phyloP scores from a whole-genome alignment of 768 basidiomycete genomes.

The Auriculariales sp. region DNA sequence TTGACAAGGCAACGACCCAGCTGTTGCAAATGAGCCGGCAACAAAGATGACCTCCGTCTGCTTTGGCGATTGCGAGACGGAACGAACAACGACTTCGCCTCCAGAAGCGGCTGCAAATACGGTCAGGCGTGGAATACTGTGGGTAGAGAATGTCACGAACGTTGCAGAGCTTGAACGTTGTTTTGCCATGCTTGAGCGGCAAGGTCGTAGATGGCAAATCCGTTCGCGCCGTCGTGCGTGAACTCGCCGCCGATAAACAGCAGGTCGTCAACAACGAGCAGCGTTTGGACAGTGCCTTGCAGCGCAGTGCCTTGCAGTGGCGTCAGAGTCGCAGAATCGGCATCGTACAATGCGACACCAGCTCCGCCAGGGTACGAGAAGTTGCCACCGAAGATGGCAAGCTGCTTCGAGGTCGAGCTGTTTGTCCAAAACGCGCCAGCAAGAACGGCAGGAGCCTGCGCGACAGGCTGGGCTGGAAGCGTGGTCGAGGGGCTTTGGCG shows the following conservation, averaged over 20 bases:
- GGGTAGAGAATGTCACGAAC: slow-evolving; percentile 12
- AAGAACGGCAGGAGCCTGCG: slow-evolving; percentile 67
- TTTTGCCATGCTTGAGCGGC: slow-evolving; percentile 44
- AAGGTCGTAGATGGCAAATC: slow-evolving; percentile 74
- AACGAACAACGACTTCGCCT: slow-evolving; percentile 48
- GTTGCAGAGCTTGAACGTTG: slow-evolving; percentile 44
- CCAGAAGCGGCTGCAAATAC: slow-evolving; percentile 21
- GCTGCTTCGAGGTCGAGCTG: slow-evolving; percentile 41
- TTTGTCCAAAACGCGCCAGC: slow-evolving; percentile 88
- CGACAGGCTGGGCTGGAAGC: slow-evolving; percentile 40
- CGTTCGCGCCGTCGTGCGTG: slow-evolving; percentile 45
- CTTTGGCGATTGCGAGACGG: slow-evolving; percentile 47
- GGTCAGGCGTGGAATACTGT: neutral
- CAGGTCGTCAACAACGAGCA: slow-evolving; percentile 53
- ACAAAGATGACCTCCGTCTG: slow-evolving; percentile 55
- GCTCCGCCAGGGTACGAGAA: slow-evolving; percentile 46
- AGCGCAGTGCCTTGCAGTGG: slow-evolving; percentile 48
- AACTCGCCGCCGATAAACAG: slow-evolving; percentile 83
- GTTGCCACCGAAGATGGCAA: slow-evolving; percentile 80
- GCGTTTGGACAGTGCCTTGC: slow-evolving; percentile 61
- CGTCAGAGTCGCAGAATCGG: slow-evolving; percentile 28
- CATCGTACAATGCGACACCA: slow-evolving; percentile 61
- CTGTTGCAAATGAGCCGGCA: slow-evolving; percentile 75
- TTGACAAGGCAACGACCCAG: slow-evolving; percentile 59
- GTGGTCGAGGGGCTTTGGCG: slow-evolving; percentile 33